Evolutionary conservation across 371 early-diverging fungal species (phyloP).

Genomic region (Rhizopus stolonifer): DNA sequence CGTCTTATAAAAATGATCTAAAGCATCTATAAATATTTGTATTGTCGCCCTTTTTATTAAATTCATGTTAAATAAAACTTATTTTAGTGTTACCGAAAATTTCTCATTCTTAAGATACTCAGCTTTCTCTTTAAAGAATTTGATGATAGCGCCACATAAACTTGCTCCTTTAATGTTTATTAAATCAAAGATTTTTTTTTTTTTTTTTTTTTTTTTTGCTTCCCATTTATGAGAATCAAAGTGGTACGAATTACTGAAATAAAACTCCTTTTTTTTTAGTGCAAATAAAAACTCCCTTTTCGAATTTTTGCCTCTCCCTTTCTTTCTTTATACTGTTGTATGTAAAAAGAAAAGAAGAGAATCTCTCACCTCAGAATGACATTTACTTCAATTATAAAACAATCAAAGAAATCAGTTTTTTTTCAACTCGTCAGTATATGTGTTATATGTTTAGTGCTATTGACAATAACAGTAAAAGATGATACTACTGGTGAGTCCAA

Average conservation of each 20-base stretch:
- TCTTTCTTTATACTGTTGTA: background rate
- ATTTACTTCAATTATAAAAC: background rate
- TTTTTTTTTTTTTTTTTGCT: no score
- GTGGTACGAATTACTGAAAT: background rate
- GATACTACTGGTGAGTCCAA: background rate
- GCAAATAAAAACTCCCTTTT: slow-evolving; percentile 1
- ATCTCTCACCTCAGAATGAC: slow-evolving; percentile 1
- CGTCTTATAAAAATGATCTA: no score
- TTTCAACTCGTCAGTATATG: background rate
- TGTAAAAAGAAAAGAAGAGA: background rate
- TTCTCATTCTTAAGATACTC: no score
- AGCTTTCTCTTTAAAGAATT: no score
- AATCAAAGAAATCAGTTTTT: background rate
- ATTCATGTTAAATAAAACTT: no score
- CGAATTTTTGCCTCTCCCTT: background rate
- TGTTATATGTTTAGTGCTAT: background rate
- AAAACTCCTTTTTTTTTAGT: slow-evolving; percentile 2
- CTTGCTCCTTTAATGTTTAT: no score
- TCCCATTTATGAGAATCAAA: no score
- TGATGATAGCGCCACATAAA: no score
- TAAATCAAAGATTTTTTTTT: no score
- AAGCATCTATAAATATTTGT: no score
- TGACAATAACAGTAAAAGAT: background rate
- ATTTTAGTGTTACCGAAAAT: no score
- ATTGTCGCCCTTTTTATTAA: no score